Evolutionary conservation across 306 rosid genomes (phyloP), one percentile per base, ranked within the genome.

Genomic region (Dalbergia cochinchinensis): DNA sequence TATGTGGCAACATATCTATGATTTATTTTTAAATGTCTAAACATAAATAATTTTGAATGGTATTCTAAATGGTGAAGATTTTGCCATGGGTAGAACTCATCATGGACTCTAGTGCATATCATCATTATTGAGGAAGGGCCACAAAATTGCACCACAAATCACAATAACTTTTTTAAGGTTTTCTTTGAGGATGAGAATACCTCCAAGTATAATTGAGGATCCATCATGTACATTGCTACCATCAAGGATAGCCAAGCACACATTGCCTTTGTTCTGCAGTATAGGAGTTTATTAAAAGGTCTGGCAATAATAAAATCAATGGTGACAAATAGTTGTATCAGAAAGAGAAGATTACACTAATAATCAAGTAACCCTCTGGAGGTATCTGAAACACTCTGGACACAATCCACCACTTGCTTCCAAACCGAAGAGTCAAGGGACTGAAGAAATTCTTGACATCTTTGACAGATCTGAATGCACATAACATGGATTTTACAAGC

Each of bases 241-340:
- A 5, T 92, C 94, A 33, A 92, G 90, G 70, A 92, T 89, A 35
- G 94, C 94, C 86, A 92, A 88, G 88, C 97, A 92, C 42, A 92
- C 93, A 71, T 92, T 88, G 78, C 96, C 94, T 80, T 89, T 91
- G 71, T 80, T 82, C 97, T 92, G 90, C 78, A 87, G 16, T 69
- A 79, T 37, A 75, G 34, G 26, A 73, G 69, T 60, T 78, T 22
- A 83, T 74, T 39, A 54, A 66, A 77, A 69, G 39, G 37, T 20
- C 47, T 18, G 35, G 4, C 42, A 74, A 75, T 37, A 65, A 48
- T 42, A 77, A 78, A 68, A 77, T 8, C 15, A 16, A 20, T 69
- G 19, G 62, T 74, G 80, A 54, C 31, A 53, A 18, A 69, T 70
- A 19, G 68, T 41, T 69, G 77, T 14, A 73, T 41, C 45, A 55